Conservation (phyloP, 2,329 filamentous ascomycete species). For the Verticillium nubilum region DNA sequence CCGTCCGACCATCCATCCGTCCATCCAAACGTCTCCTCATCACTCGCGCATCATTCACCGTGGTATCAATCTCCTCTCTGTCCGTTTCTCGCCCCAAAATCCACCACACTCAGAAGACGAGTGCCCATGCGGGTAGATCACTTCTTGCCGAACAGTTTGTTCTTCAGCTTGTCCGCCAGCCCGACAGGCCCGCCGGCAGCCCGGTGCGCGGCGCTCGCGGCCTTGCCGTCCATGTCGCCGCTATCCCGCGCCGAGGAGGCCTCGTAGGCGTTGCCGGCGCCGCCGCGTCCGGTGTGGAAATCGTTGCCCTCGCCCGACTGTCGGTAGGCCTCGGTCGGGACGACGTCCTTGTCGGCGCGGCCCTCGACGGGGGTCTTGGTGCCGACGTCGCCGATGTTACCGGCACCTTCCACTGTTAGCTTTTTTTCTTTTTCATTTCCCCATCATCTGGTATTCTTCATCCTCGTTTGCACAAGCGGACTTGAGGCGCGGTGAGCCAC, state of each 20-base stretch:
- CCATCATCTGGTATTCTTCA: not conserved
- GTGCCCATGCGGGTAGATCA: too few species aligned
- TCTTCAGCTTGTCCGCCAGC: slow-evolving; percentile 53
- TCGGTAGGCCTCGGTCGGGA: slow-evolving; percentile 48
- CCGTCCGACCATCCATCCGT: not conserved
- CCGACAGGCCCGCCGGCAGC: slow-evolving; percentile 27
- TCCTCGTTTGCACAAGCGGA: not conserved
- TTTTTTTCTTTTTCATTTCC: not conserved
- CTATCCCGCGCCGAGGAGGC: not conserved
- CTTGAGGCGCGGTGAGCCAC: not conserved
- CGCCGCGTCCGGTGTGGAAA: slow-evolving; percentile 55
- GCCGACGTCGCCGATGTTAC: slow-evolving; percentile 51
- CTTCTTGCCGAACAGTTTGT: slow-evolving; percentile 47
- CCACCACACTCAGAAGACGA: too few species aligned
- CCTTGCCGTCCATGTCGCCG: slow-evolving; percentile 29
- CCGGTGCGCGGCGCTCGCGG: slow-evolving; percentile 17
- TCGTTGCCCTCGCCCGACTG: slow-evolving; percentile 41
- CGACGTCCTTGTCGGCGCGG: slow-evolving; percentile 45
- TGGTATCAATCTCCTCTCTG: not conserved
- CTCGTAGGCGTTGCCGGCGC: slow-evolving; percentile 43
- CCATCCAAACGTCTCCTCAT: not conserved
- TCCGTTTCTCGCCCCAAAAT: not conserved
- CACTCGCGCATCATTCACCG: not conserved
- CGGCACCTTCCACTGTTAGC: slow-evolving; percentile 36
- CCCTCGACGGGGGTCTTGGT: slow-evolving; percentile 20